These are phyloP conservation scores for Carpinus viminea DNA, from an alignment of 306 rosid species.

Conservation along the genomic window DNA sequence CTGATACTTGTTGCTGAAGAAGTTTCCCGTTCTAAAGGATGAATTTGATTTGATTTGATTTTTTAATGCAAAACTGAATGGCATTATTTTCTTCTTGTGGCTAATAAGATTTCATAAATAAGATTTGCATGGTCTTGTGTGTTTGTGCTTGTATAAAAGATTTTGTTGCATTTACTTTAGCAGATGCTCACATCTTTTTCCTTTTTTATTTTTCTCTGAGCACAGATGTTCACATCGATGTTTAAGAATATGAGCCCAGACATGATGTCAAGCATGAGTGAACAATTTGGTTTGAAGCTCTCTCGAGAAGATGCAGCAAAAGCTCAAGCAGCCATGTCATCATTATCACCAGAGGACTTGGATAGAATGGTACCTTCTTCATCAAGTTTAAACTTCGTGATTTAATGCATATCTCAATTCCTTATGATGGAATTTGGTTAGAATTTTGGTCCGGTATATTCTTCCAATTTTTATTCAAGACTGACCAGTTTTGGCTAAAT, in stretches of 20 bases:
- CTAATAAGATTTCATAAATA: not conserved
- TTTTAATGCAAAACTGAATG: not conserved
- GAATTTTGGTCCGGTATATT: not conserved
- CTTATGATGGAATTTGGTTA: not conserved
- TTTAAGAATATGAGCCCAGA: conserved; percentile 94
- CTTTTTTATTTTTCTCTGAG: no score
- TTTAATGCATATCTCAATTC: conserved; percentile 15
- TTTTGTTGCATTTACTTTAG: conserved; percentile 32
- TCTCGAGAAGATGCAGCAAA: conserved; percentile 83
- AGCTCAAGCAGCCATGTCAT: conserved; percentile 88
- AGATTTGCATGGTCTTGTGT: not conserved
- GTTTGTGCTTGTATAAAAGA: not conserved
- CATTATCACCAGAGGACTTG: conserved; percentile 77
- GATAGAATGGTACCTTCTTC: conserved; percentile 75
- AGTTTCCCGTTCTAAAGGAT: not conserved
- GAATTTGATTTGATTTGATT: no score
- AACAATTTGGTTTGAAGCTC: conserved; percentile 86
- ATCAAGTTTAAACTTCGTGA: not conserved
- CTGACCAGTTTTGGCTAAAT: not conserved
- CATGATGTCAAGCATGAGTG: conserved; percentile 93
- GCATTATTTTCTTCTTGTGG: not conserved
- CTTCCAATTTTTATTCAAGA: not conserved
- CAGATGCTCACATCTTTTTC: conserved; percentile 75
- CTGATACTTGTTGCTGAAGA: not conserved
- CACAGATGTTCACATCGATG: conserved; percentile 92